Evolutionary conservation across 2,329 filamentous ascomycete genomes (phyloP).

Genomic region (Tympanopsis confertula): DNA sequence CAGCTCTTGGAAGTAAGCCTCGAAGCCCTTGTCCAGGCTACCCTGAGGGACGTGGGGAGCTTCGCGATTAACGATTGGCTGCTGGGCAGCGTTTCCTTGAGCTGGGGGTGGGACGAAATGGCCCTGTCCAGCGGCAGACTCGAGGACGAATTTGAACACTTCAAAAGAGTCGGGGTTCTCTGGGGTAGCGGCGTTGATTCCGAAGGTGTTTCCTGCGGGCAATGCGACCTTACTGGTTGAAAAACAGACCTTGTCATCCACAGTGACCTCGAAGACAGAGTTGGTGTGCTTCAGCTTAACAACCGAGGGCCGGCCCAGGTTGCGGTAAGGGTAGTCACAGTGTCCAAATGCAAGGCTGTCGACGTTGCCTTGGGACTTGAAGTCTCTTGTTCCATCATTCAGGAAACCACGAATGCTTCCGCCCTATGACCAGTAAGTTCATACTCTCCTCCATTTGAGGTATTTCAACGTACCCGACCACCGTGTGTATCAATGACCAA

Average conservation of each 20-base stretch:
- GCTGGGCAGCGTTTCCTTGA: constrained; percentile 6
- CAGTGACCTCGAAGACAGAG: constrained; percentile 60
- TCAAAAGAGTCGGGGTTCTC: constrained; percentile 94
- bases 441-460: neutral
- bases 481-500: constrained; percentile 78
- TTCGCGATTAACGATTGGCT: constrained; percentile 13
- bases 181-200: constrained; percentile 75
- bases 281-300: constrained; percentile 60
- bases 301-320: constrained; percentile 73
- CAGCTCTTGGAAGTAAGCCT: constrained; percentile 40
- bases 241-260: constrained; percentile 77
- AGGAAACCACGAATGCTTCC: constrained; percentile 85
- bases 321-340: constrained; percentile 83
- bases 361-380: constrained; percentile 61
- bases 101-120: constrained; percentile 5
- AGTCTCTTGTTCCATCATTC: constrained; percentile 80
- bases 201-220: constrained; percentile 72
- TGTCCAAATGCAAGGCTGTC: constrained; percentile 86
- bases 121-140: too few relatives aligned
- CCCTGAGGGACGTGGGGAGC: constrained; percentile 16
- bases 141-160: constrained; percentile 73
- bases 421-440: constrained; percentile 21
- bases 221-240: constrained; percentile 64
- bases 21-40: constrained; percentile 33
- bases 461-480: constrained; percentile 35